Evolutionary conservation across 148 eudicot genomes (phyloP), one percentile per base, ranked within the genome.

Genomic region (Limonium bicolor): DNA sequence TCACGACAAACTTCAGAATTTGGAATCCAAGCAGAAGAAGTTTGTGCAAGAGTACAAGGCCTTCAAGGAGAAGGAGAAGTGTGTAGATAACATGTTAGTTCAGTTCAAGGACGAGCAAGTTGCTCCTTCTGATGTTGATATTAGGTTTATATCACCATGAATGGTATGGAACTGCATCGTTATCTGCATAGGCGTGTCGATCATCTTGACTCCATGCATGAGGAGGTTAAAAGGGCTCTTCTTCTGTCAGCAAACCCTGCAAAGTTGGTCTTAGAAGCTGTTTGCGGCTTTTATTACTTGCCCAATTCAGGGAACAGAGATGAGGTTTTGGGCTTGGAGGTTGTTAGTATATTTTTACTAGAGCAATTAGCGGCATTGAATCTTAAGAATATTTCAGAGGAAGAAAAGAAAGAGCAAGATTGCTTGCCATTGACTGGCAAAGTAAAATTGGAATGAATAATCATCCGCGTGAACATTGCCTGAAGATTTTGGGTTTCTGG

Each of bases 211-310:
- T 27, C 37, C 7, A 55, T 69, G 61, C 11, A 65, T 13, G 54
- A 68, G 24, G 74, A 75, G 48, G 56, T 80, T 44, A 52, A 14
- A 41, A 25, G 41, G 28, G 76, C 63, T 23, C 71, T 80, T 55
- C 42, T 23, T 7, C 36, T 66, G 49, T 69, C 77, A 7, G 5
- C 17, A 21, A 64, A 71, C 45, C 78, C 86, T 26, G 65, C 78
- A 20, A 68, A 61, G 42, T 44, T 80, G 36, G 79, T 80, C 4
- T 55, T 80, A 44, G 82, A 80, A 64, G 88, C 79, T 38, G 59
- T 80, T 42, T 41, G 46, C 20, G 82, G 69, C 50, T 75, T 80
- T 53, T 80, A 66, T 41, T 69, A n/a, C n/a, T n/a, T n/a, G n/a
- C n/a, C n/a, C n/a, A n/a, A n/a, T n/a, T n/a, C 70, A 34, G 68